Percentiles rank a stretch among this genome's conserved stretches.
These are phyloP conservation scores for Pezicula carpinea DNA, from an alignment of 2,329 filamentous ascomycete species.

Conservation along the genomic window DNA sequence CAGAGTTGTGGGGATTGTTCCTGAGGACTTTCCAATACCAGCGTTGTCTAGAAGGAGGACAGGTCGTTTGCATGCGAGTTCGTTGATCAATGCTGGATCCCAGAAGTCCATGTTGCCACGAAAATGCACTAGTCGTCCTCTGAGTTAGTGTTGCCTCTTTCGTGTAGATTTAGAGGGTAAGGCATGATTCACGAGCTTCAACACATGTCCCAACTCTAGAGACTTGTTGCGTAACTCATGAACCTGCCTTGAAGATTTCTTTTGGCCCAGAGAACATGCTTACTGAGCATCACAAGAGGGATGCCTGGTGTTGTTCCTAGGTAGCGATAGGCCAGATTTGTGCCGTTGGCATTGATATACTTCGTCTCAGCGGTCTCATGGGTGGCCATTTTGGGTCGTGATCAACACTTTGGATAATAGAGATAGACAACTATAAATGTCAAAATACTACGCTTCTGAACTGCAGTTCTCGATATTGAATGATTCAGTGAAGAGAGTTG, in stretches of 20 bases:
- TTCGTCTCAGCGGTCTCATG: constrained; percentile 19
- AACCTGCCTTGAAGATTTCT: no score
- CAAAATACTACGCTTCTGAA: not conserved
- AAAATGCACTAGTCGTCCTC: no score
- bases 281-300: constrained; percentile 23
- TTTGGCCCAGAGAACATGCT: no score
- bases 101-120: constrained; percentile 25
- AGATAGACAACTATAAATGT: not conserved
- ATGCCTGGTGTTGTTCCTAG: constrained; percentile 15
- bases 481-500: no score
- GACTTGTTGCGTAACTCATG: no score
- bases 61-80: constrained; percentile 24
- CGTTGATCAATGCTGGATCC: constrained; percentile 29
- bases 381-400: constrained; percentile 13
- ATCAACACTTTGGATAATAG: not conserved
- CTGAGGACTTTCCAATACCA: constrained; percentile 30
- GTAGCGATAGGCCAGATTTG: constrained; percentile 20
- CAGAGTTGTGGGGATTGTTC: constrained; percentile 26
- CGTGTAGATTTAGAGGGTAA: no score
- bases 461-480: no score
- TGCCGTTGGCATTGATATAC: constrained; percentile 16
- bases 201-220: no score
- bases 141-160: no score
- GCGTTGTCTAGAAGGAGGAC: constrained; percentile 33
- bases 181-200: no score